phyloP scores from a whole-genome alignment of 345 rosid genomes.

The Eucalyptus regnans region DNA sequence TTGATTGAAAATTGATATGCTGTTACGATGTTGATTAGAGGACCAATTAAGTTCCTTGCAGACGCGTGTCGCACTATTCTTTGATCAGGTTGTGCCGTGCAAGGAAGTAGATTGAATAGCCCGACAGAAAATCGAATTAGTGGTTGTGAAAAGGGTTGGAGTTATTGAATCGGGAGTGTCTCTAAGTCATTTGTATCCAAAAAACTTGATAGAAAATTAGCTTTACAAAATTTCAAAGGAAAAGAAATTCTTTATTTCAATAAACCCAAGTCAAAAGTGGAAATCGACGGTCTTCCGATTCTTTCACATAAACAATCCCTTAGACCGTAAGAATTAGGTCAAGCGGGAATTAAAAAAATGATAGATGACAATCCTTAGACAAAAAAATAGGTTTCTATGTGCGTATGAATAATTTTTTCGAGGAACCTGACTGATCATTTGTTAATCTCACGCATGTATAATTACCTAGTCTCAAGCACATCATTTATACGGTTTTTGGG shows the following conservation, averaged over 20 bases:
- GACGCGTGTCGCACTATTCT: background rate
- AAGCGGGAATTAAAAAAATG: background rate
- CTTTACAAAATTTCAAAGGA: background rate
- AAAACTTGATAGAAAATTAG: background rate
- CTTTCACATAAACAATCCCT: background rate
- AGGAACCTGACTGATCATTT: background rate
- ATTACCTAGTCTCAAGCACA: background rate
- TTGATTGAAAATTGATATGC: background rate
- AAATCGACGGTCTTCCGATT: background rate
- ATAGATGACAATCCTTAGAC: background rate
- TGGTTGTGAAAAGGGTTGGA: background rate
- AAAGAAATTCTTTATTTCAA: background rate
- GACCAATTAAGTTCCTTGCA: background rate
- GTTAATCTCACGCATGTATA: background rate
- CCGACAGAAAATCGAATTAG: background rate
- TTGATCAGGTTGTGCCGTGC: background rate
- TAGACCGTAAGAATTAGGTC: background rate
- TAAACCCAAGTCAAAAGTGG: background rate
- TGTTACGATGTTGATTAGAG: background rate
- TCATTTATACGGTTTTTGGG: background rate
- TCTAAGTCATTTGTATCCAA: background rate
- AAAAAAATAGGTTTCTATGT: background rate
- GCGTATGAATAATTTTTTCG: background rate
- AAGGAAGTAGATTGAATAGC: background rate
- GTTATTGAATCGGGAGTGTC: background rate